Percentiles rank a stretch among this genome's conserved stretches.
These are phyloP conservation scores for Lipomyces japonicus DNA, from an alignment of 805 yeast genomes.

Conservation along the genomic window DNA sequence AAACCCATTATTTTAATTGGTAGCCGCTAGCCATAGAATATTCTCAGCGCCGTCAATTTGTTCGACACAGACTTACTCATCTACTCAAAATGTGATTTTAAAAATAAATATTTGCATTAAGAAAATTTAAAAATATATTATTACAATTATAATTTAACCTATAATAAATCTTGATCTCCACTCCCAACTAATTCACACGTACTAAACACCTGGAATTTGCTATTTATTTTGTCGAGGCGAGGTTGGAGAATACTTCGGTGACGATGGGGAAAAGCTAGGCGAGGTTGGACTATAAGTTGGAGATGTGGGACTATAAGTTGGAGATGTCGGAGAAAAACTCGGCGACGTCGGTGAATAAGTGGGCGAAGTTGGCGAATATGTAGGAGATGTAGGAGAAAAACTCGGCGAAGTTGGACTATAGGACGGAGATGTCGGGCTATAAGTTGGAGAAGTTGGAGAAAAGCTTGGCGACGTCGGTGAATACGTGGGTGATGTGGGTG, in stretches of 20 bases:
- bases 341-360: conserved; percentile 77
- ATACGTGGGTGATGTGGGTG: conserved; percentile 76
- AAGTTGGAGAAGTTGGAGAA: conserved; percentile 60
- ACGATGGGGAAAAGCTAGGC: conserved; percentile 63
- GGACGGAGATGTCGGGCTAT: conserved; percentile 76
- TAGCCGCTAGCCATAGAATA: too few species aligned
- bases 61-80: too few species aligned
- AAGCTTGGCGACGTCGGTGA: conserved; percentile 72
- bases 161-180: too few species aligned
- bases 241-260: conserved; percentile 63
- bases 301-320: conserved; percentile 70
- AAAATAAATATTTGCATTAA: too few species aligned
- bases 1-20: too few species aligned
- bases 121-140: too few species aligned
- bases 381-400: conserved; percentile 77
- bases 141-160: too few species aligned
- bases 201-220: background rate
- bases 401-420: conserved; percentile 72
- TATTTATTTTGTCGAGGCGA: conserved; percentile 45
- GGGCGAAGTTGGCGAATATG: conserved; percentile 78
- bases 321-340: conserved; percentile 58
- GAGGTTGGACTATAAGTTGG: conserved; percentile 61
- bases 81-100: too few species aligned
- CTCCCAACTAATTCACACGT: too few species aligned
- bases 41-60: too few species aligned